These are phyloP conservation scores for Marchantia paleacea DNA, from an alignment of 225 moss, liverwort and hornwort species.

Conservation along the genomic window DNA sequence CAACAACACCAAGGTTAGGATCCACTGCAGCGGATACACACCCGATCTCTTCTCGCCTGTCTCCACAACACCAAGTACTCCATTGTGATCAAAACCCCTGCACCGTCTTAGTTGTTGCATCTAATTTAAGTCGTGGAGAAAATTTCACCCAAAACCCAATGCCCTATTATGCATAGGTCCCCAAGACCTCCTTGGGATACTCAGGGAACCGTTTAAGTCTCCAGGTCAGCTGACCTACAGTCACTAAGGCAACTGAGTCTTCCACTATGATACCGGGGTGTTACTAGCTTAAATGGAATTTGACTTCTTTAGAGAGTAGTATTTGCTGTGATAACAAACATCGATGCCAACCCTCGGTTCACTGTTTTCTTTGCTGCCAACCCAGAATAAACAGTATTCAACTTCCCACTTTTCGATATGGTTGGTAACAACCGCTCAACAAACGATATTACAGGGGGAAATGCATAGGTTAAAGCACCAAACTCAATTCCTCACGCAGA, in stretches of 20 bases:
- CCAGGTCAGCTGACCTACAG: constrained; percentile 24
- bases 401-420: neutral
- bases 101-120: constrained; percentile 27
- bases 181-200: neutral
- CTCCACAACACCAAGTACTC: constrained; percentile 44
- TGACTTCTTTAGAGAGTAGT: neutral
- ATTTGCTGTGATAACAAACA: neutral
- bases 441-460: neutral
- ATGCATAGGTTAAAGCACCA: constrained; percentile 25
- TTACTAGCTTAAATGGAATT: neutral
- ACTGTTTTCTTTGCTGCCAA: neutral
- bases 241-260: constrained; percentile 15
- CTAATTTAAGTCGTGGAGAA: constrained; percentile 15
- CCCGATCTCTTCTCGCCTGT: constrained; percentile 7
- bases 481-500: constrained; percentile 20
- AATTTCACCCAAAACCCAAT: constrained; percentile 17
- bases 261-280: constrained; percentile 16
- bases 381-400: neutral
- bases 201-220: neutral
- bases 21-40: constrained; percentile 37
- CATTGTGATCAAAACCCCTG: constrained; percentile 31
- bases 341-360: neutral
- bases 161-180: constrained; percentile 7
- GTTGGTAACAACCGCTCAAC: neutral
- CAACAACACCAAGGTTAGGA: constrained; percentile 76